phyloP scores from a whole-genome alignment of 805 yeast genomes.

The Cyberlindnera veronae region DNA sequence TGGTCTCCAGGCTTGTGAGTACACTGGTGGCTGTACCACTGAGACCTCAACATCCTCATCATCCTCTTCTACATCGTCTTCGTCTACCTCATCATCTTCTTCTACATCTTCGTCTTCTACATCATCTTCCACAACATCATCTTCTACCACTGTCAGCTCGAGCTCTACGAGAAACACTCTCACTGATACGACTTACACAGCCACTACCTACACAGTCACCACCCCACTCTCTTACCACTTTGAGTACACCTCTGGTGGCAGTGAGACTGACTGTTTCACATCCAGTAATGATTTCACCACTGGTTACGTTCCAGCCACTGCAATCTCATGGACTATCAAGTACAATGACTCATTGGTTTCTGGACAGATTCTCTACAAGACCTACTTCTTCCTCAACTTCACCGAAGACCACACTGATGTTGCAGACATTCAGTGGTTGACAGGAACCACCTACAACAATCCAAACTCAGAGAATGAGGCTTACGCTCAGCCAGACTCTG shows the following conservation, averaged over 20 bases:
- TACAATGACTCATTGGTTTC: background rate
- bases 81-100: constrained; percentile 7
- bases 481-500: constrained; percentile 3
- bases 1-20: too few relatives aligned
- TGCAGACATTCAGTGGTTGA: constrained; percentile 13
- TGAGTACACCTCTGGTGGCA: constrained; percentile 1
- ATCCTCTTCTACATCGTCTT: constrained; percentile 5
- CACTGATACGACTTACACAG: background rate
- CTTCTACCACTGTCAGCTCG: constrained; percentile 1
- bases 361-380: background rate
- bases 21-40: constrained; percentile 9
- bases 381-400: constrained; percentile 14
- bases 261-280: constrained; percentile 3
- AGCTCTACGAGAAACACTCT: too few relatives aligned
- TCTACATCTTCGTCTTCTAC: constrained; percentile 8
- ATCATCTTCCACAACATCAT: constrained; percentile 12
- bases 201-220: background rate
- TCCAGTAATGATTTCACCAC: too few relatives aligned
- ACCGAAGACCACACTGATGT: constrained; percentile 13
- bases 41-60: too few relatives aligned
- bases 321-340: constrained; percentile 3
- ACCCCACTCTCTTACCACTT: background rate
- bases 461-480: too few relatives aligned
- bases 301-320: background rate
- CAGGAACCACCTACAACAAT: constrained; percentile 1